Percentiles rank a stretch among this genome's conserved stretches.
phyloP scores from a whole-genome alignment of 768 basidiomycete genomes.

The Lactarius deliciosus region DNA sequence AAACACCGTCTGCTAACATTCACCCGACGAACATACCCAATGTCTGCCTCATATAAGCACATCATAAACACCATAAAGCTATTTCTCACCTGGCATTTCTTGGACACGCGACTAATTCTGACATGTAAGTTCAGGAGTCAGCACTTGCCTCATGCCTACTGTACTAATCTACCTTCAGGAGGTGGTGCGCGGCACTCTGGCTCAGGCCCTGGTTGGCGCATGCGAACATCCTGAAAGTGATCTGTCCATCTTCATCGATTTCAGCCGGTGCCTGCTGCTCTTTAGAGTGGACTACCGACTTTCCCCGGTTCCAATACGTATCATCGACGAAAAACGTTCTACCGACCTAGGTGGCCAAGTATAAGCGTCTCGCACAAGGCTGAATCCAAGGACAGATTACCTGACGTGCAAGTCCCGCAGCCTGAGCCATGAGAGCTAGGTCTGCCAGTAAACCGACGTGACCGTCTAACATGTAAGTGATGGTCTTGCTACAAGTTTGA shows the following conservation, averaged over 20 bases:
- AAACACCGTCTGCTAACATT: background rate
- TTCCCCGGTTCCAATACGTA: slow-evolving; percentile 71
- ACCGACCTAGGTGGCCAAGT: slow-evolving; percentile 44
- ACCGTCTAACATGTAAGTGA: slow-evolving; percentile 73
- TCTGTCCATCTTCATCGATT: slow-evolving; percentile 55
- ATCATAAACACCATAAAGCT: slow-evolving; percentile 11
- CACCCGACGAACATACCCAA: slow-evolving; percentile 47
- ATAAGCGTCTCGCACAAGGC: slow-evolving; percentile 5
- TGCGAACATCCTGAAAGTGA: slow-evolving; percentile 56
- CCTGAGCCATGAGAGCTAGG: slow-evolving; percentile 64
- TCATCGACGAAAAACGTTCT: slow-evolving; percentile 70
- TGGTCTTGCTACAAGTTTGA: slow-evolving; percentile 53
- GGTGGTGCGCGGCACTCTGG: slow-evolving; percentile 62
- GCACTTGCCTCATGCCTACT: slow-evolving; percentile 1
- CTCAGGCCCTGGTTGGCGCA: slow-evolving; percentile 59
- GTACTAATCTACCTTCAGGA: slow-evolving; percentile 49
- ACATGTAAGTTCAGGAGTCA: slow-evolving; percentile 8
- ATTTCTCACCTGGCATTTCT: slow-evolving; percentile 56
- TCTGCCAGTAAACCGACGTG: slow-evolving; percentile 64
- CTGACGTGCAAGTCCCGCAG: slow-evolving; percentile 64
- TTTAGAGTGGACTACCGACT: slow-evolving; percentile 41
- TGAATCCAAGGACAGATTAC: slow-evolving; percentile 38
- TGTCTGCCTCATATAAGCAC: slow-evolving; percentile 44
- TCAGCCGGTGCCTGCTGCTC: slow-evolving; percentile 6
- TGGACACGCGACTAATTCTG: slow-evolving; percentile 75